These are phyloP conservation scores for Colletotrichum paranaense DNA, from an alignment of 2,329 filamentous ascomycete genomes.

Conservation along the genomic window DNA sequence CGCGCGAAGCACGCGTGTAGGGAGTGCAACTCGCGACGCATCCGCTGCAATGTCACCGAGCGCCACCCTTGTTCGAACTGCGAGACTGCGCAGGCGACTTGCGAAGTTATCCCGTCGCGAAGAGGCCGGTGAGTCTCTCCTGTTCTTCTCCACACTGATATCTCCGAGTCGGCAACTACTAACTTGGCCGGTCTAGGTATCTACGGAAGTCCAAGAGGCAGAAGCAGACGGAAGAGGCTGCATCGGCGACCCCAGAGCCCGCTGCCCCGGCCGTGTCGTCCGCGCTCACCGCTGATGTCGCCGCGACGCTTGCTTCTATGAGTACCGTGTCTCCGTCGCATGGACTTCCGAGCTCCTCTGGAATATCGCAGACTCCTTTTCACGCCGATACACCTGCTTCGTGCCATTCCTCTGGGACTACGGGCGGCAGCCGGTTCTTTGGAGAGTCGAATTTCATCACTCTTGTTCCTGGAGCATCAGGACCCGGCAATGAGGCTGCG, in stretches of 20 bases:
- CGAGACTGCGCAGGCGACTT: constrained; percentile 27
- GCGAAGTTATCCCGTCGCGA: constrained; percentile 36
- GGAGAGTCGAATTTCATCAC: constrained; percentile 54
- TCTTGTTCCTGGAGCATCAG: constrained; percentile 38
- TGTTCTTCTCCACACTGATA: background rate
- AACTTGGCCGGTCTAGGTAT: constrained; percentile 23
- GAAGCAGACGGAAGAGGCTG: background rate
- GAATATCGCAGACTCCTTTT: constrained; percentile 11
- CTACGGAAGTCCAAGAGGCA: constrained; percentile 32
- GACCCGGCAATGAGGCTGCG: background rate
- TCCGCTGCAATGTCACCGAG: constrained; percentile 38
- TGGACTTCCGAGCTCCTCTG: background rate
- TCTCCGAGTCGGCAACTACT: background rate
- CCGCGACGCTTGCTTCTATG: constrained; percentile 20
- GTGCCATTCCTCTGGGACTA: constrained; percentile 6
- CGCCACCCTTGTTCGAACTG: constrained; percentile 38
- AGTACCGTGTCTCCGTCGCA: constrained; percentile 30
- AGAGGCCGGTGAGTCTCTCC: constrained; percentile 26
- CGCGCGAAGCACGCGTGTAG: constrained; percentile 39
- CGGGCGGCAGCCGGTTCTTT: constrained; percentile 44
- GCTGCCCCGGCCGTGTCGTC: background rate
- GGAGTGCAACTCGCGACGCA: constrained; percentile 38
- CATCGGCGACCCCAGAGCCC: constrained; percentile 10
- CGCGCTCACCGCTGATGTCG: constrained; percentile 13
- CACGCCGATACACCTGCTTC: constrained; percentile 28